phyloP scores from a whole-genome alignment of 2,329 filamentous ascomycete species.

The Scedosporium apiospermum region DNA sequence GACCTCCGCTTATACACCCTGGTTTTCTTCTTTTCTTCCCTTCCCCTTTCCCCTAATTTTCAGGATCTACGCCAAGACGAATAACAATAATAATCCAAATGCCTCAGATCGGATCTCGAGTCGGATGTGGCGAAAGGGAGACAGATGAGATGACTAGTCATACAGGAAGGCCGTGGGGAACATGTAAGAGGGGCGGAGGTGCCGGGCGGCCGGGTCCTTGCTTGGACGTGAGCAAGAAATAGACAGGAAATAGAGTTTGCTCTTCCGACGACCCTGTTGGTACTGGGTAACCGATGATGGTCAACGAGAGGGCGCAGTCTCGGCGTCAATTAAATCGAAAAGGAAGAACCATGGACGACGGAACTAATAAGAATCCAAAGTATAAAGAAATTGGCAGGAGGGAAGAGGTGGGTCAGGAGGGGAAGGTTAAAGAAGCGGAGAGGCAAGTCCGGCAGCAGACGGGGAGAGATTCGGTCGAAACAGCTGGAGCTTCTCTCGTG shows the following conservation, averaged over 20 bases:
- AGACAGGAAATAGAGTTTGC: neutral
- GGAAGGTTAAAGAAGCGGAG: neutral
- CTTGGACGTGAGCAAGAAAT: neutral
- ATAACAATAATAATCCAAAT: neutral
- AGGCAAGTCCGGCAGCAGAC: neutral
- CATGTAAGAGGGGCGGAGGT: neutral
- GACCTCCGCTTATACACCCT: neutral
- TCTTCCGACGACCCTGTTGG: neutral
- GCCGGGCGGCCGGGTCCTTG: neutral
- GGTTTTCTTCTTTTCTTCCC: neutral
- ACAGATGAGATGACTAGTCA: neutral
- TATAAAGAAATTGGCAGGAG: neutral
- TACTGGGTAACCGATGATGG: neutral
- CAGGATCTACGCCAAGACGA: neutral
- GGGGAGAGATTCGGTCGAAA: neutral
- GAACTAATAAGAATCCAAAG: neutral
- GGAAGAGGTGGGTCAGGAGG: neutral
- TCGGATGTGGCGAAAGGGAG: neutral
- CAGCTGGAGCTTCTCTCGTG: neutral
- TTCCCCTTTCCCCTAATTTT: neutral
- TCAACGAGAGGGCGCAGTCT: neutral
- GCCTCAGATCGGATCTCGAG: neutral
- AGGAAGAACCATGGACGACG: neutral
- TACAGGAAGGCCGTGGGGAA: neutral
- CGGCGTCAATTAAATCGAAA: neutral